phyloP scores from a whole-genome alignment of 2,329 filamentous ascomycete species.

The Colletotrichum coccodes region DNA sequence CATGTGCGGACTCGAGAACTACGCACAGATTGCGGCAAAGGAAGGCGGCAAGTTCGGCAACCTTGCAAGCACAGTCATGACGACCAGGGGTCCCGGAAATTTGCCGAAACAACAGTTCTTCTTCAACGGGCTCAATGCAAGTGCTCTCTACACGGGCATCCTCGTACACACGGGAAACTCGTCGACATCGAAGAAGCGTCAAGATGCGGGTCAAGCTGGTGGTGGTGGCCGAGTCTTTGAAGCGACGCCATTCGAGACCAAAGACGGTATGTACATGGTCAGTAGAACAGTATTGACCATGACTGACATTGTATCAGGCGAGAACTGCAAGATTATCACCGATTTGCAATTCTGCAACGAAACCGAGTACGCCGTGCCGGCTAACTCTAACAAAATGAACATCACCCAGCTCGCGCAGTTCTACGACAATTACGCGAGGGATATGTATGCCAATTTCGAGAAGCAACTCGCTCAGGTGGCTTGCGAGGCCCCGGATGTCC shows the following conservation, averaged over 20 bases:
- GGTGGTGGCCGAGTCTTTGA: constrained; percentile 83
- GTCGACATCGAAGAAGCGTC: constrained; percentile 54
- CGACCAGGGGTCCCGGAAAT: constrained; percentile 70
- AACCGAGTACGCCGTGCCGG: constrained; percentile 90
- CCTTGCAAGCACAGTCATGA: constrained; percentile 72
- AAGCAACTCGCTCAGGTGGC: constrained; percentile 85
- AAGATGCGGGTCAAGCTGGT: constrained; percentile 52
- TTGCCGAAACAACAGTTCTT: constrained; percentile 91
- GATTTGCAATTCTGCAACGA: constrained; percentile 90
- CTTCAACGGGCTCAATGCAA: constrained; percentile 77
- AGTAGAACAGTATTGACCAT: background rate
- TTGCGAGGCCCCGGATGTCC: constrained; percentile 79
- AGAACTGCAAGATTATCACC: constrained; percentile 87
- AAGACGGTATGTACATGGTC: constrained; percentile 68
- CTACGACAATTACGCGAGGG: constrained; percentile 81
- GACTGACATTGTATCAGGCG: constrained; percentile 56
- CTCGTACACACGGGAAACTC: constrained; percentile 70
- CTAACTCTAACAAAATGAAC: constrained; percentile 73
- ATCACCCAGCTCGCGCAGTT: constrained; percentile 70
- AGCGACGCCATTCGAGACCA: constrained; percentile 80
- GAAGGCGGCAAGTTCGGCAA: constrained; percentile 59
- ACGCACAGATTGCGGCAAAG: constrained; percentile 71
- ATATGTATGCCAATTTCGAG: constrained; percentile 80
- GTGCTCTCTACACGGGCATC: constrained; percentile 77
- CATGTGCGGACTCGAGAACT: constrained; percentile 80